Base-by-base conservation (phyloP, 2,329 filamentous ascomycete species). In the Stromatinia cepivora region DNA sequence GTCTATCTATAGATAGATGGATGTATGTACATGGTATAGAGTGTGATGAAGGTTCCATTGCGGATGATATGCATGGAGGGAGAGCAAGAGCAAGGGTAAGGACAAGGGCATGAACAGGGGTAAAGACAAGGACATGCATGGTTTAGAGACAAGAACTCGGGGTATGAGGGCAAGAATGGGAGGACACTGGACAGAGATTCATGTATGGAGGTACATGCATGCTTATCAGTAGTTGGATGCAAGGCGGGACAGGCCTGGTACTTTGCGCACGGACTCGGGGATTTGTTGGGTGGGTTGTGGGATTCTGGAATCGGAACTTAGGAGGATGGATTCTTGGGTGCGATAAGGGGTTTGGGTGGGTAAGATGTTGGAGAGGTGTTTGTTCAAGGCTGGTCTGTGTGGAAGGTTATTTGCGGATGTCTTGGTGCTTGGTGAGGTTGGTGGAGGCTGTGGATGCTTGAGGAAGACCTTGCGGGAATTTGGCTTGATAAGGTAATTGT, bases 191-290 rank as follows among this genome's bases (percentile, higher is more conserved):
- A 36, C 20, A 56, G 53, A 57, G 34, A 39, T 57, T 15, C 11
- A 8, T 17, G 53, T 34, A 56, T n/a, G 31, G 20, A n/a, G 20
- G 20, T n/a, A 11, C 39, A 58, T 45, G 36, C 57, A 59, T 59
- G 57, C 57, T 45, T 59, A 59, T 59, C 57, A 45, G 54, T 57
- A 34, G 56, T 25, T n/a, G 22, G 34, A 42, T 58, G 56, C 22
- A 42, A 42, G 53, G 53, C 53, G 53, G 53, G 53, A 20, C 22
- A 34, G 31, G 54, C 22, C 56, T 34, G 56, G 36, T 58, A 11
- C n/a, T 11, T 22, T 25, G 56, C n/a, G 56, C 56, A 58, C 56
- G 56, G 56, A 58, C 57, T 59, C 57, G 57, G 39, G 39, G n/a
- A 45, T 59, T 45, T 45, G 36, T 22, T 45, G 20, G 11, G 39